Evolutionary conservation across 257 asterid species (phyloP), one percentile per base, ranked within the genome.

Genomic region (Nicotiana knightiana): DNA sequence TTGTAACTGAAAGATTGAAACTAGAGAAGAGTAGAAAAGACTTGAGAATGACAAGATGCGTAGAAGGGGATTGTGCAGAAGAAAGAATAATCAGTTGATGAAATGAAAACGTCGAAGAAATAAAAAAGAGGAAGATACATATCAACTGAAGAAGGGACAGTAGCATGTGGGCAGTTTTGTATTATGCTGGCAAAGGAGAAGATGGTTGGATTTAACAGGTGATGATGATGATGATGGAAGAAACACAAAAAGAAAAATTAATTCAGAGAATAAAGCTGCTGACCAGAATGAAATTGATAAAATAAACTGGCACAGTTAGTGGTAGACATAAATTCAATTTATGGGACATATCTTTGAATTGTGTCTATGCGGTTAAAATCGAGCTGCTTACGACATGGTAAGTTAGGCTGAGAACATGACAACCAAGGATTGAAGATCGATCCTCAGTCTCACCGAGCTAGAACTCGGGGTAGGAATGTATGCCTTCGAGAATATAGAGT

Each of bases 21-120:
- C 80, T 63, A 79, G 83, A 77, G 73, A 86, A 84, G 70, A 80
- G 65, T 48, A 68, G 83, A 80, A 82, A 57, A 76, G 46, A 46
- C 78, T 46, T 46, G 6, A 71, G 85, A 80, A 24, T 85, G 86
- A 86, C 83, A 86, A 79, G 43, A 82, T 85, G 85, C 79, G 85
- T 75, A 73, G 53, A 79, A 87, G 84, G 17, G 57, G 57, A 51
- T 51, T 51, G 13, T 51, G 57, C 57, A 51, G 51, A 12, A 71
- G 63, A 28, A 61, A 81, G 48, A 67, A 58, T 37, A 58, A 70
- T 24, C 80, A 13, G 63, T 51, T 5, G 68, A 18, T 37, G 33
- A 55, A 30, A 51, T 59, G 67, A 76, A 65, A 81, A 73, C 54
- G 37, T 80, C 30, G 84, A 46, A 81, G 78, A n/a, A 24, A 28